A percentile compares a stretch with the other conserved stretches of the same genome.
These are phyloP conservation scores for Carex cristatella DNA, from an alignment of 176 grass and related monocot genomes.

Conservation along the genomic window DNA sequence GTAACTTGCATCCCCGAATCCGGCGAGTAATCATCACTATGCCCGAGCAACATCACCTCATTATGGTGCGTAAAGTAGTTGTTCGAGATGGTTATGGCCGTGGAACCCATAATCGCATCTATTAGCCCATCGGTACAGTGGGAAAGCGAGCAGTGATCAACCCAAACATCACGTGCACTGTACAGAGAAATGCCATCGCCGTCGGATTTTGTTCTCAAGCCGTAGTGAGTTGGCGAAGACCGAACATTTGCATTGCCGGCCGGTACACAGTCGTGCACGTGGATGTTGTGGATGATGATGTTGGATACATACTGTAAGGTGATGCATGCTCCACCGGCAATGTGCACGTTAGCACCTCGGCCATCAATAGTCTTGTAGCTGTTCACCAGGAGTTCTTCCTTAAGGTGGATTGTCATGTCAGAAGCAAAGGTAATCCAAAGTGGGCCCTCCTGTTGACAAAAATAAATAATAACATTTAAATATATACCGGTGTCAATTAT, in stretches of 20 bases:
- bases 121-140: slow-evolving; percentile 75
- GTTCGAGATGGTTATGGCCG: slow-evolving; percentile 83
- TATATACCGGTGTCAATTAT: background rate
- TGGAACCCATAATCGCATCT: slow-evolving; percentile 76
- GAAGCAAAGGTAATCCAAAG: slow-evolving; percentile 81
- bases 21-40: slow-evolving; percentile 58
- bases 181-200: slow-evolving; percentile 95
- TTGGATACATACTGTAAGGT: slow-evolving; percentile 60
- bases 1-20: slow-evolving; percentile 93
- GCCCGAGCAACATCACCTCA: slow-evolving; percentile 91
- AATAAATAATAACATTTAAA: background rate
- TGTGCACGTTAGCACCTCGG: slow-evolving; percentile 59
- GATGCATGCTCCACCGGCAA: slow-evolving; percentile 85
- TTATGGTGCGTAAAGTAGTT: slow-evolving; percentile 72
- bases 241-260: slow-evolving; percentile 65
- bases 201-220: slow-evolving; percentile 60
- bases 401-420: slow-evolving; percentile 83
- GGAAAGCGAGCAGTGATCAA: slow-evolving; percentile 89
- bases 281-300: slow-evolving; percentile 81
- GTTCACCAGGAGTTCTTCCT: slow-evolving; percentile 81
- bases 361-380: slow-evolving; percentile 95
- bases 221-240: slow-evolving; percentile 64
- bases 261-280: slow-evolving; percentile 85
- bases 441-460: slow-evolving; percentile 42
- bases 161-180: slow-evolving; percentile 63